Evolutionary conservation across 257 asterid genomes (phyloP), one percentile per base, ranked within the genome.

Genomic region (Ballota nigra): DNA sequence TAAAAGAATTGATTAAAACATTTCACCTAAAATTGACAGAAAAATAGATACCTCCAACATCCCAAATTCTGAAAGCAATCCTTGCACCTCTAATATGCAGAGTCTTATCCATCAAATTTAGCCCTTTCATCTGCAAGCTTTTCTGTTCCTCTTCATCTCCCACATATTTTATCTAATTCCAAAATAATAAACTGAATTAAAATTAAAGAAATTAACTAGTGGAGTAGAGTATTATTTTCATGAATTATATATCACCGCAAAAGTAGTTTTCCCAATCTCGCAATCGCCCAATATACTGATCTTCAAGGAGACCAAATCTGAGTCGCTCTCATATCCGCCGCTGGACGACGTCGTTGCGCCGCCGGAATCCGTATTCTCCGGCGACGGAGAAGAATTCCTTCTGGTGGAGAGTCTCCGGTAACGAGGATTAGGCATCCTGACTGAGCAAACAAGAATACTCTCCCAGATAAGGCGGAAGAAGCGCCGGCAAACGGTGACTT

Each of bases 251-350:
- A 80, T 75, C 53, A 92, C 98, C 90, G 85, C 83, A 74, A 93
- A 93, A 76, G 88, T 88, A 24, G 98, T 93, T 78, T 93, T 93
- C 11, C 97, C 98, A 79, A 85, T 93, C 85, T 85, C 89, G 78
- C 91, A 90, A 86, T 93, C 98, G 26, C 98, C 98, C 79, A 93
- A 81, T 16, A 90, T 41, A 47, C 94, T 87, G 78, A 93, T 90
- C 89, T 93, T 93, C 75, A 93, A 84, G 47, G 92, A 69, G 68
- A 93, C 97, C 22, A 88, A 86, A 84, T 93, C 97, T 4, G 97
- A 87, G 77, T 88, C 98, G 68, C 75, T 81, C 18, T 79, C 93
- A 59, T 66, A 67, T 28, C 80, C 80, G 56, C 71, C 13, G 63
- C 85, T 69, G 22, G 75, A 75, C 69, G 82, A 38, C 63, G 84